Base-by-base conservation (phyloP, 2,329 filamentous ascomycete genomes). In the Ustulina deusta region DNA sequence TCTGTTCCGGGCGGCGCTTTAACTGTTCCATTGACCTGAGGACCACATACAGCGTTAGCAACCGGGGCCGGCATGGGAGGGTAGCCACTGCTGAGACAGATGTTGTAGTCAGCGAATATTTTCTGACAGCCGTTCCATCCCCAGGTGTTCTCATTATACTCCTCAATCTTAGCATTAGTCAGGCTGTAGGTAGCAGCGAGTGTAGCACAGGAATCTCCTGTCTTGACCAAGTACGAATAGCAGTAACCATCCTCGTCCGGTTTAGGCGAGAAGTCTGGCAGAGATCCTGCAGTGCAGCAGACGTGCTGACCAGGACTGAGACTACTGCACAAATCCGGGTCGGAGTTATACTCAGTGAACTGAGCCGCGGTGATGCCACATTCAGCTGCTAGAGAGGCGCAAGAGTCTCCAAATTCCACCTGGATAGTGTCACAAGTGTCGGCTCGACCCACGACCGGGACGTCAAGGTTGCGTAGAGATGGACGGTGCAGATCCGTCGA, bases 31-130 rank as follows among this genome's bases (percentile, higher is more conserved):
- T 79, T 78, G 0, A 80, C 77, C 51, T 80, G 77, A 0, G 85
- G 85, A 0, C 85, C 85, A 71, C 85, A 85, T 0, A 79, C 68
- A 13, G 81, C 80, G 54, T 80, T 78, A 0, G 73, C 32, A 1
- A 82, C 69, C 1, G 75, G 64, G 1, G 79, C 74, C 1, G 83
- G 83, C 74, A 84, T 78, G 0, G 82, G 81, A 6, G 81, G 77
- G 1, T 63, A 68, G 3, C 83, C 83, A 0, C 71, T 68, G 64
- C 80, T 82, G 0, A 84, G 69, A 64, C 83, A 85, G 4, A 84
- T 80, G 13, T 72, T 74, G 1, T 63, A 42, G 0, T 76, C 76
- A 17, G 71, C 59, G 22, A 69, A 65, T 5, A 85, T 22, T 6
- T 34, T 34, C 3, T 6, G 2, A 5, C 59, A 62, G 3, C 59